Conservation (phyloP, 768 basidiomycete genomes). For the Xerocomus spinulosus region DNA sequence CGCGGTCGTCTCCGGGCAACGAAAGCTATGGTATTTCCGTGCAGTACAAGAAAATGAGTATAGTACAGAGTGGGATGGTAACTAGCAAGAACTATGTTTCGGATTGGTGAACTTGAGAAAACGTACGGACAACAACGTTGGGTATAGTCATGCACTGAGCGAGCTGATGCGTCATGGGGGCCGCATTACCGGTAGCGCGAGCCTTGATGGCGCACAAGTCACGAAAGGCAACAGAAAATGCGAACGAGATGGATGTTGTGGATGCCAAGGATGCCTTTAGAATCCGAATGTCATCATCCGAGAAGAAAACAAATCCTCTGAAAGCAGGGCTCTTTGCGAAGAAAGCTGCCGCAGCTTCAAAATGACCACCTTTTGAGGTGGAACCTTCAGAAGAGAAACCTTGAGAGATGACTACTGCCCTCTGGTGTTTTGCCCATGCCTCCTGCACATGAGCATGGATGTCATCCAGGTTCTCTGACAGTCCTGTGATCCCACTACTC, state of each 20-base stretch:
- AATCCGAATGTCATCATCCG: slow-evolving; percentile 33
- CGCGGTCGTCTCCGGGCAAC: not conserved
- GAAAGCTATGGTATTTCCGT: not conserved
- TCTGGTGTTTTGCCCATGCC: slow-evolving; percentile 16
- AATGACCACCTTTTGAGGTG: not conserved
- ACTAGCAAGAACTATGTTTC: slow-evolving; percentile 4
- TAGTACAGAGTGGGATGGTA: not conserved
- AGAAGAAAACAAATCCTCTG: slow-evolving; percentile 20
- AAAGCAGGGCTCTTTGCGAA: slow-evolving; percentile 25
- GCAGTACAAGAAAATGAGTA: not conserved
- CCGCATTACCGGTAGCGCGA: slow-evolving; percentile 23
- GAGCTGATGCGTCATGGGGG: slow-evolving; percentile 22
- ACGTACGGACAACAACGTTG: slow-evolving; percentile 10
- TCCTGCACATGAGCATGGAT: slow-evolving; percentile 39
- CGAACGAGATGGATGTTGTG: slow-evolving; percentile 34
- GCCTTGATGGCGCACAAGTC: slow-evolving; percentile 57
- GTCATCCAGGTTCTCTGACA: slow-evolving; percentile 34
- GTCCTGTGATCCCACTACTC: slow-evolving; percentile 3
- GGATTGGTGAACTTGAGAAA: slow-evolving; percentile 13
- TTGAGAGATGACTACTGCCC: slow-evolving; percentile 6
- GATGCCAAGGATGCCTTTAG: slow-evolving; percentile 59
- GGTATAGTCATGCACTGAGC: slow-evolving; percentile 24
- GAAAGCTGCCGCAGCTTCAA: slow-evolving; percentile 25
- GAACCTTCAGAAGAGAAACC: not conserved
- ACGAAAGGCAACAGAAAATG: slow-evolving; percentile 50